A percentile compares a stretch with the other conserved stretches of the same genome.
Evolutionary conservation across 345 rosid species (phyloP).

Genomic region (Litchi chinensis): DNA sequence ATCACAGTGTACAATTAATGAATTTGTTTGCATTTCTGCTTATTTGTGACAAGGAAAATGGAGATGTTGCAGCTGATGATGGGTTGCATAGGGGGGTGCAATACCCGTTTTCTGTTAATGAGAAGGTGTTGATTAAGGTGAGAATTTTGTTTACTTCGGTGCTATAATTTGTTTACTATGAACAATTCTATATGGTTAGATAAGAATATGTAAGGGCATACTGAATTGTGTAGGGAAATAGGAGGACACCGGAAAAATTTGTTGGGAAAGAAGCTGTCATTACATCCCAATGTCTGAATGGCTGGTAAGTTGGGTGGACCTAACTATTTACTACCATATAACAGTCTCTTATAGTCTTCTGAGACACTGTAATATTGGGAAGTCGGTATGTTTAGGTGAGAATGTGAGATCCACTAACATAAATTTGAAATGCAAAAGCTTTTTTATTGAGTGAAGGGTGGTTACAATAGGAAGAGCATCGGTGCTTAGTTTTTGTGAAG

Average conservation of each 20-base stretch:
- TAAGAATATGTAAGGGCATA: conserved; percentile 18
- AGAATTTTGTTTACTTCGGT: conserved; percentile 6
- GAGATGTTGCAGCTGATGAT: conserved; percentile 62
- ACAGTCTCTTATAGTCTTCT: background rate
- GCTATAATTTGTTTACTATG: background rate
- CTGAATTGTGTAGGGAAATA: conserved; percentile 69
- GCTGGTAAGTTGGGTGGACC: conserved; percentile 65
- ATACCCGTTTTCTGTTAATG: conserved; percentile 89
- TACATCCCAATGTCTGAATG: conserved; percentile 97
- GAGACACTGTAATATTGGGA: background rate
- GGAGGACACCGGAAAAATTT: conserved; percentile 93
- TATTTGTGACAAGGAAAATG: conserved; percentile 63
- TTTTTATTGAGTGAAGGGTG: background rate
- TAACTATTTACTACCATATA: background rate
- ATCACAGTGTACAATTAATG: background rate
- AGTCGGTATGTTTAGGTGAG: background rate
- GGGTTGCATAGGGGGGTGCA: conserved; percentile 75
- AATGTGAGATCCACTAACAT: background rate
- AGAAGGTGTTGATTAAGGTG: conserved; percentile 95
- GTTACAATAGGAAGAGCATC: background rate
- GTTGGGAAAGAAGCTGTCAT: conserved; percentile 97
- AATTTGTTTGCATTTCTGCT: background rate
- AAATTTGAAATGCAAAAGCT: background rate
- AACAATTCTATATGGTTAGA: conserved; percentile 11
- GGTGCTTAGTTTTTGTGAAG: background rate